Evolutionary conservation across 2,329 filamentous ascomycete genomes (phyloP), one percentile per base, ranked within the genome.

Genomic region (Rugonectria rugulosa): DNA sequence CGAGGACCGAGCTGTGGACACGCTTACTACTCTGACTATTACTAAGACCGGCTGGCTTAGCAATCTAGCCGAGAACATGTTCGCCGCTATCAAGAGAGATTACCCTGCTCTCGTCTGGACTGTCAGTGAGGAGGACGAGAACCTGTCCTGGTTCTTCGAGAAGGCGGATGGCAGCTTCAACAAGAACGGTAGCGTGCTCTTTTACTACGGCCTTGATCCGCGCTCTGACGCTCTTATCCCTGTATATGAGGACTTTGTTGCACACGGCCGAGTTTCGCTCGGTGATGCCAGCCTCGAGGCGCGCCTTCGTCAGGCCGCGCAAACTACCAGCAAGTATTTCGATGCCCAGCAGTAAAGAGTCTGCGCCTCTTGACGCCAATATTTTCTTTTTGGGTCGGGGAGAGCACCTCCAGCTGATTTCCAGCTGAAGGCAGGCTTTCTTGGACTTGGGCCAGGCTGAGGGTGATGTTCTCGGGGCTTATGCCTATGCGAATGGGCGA

Each of bases 61-160:
- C 55, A 97, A 97, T 70, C 88, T 97, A 24, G 91, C 92, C 23
- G 95, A 98, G 74, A 97, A 98, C 70, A 89, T 98, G 55, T 97
- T 98, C 74, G 86, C 90, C 61, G 89, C 90, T 60, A 90, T 98
- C 73, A 96, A 94, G 82, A 96, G 96, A 75, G 94, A 97, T 70
- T 90, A 93, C 74, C 88, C 92, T 50, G 91, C 89, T 77, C 82
- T 98, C 62, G 90, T 92, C 60, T 99, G 93, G 94, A 96, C 92
- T 15, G 94, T 97, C 57, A 93, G 91, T 78, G 89, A 94, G 70
- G 89, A 96, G 65, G 93, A 98, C 68, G 94, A 98, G 82, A 97
- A 98, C 74, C 81, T 98, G 67, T 93, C 92, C 11, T 98, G 94
- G 95, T 97, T 98, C 81, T 96, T 96, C 66, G 94, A 97, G 76